A percentile compares a stretch with the other conserved stretches of the same genome.
phyloP scores from a whole-genome alignment of 306 rosid genomes.

The Malus sieversii region DNA sequence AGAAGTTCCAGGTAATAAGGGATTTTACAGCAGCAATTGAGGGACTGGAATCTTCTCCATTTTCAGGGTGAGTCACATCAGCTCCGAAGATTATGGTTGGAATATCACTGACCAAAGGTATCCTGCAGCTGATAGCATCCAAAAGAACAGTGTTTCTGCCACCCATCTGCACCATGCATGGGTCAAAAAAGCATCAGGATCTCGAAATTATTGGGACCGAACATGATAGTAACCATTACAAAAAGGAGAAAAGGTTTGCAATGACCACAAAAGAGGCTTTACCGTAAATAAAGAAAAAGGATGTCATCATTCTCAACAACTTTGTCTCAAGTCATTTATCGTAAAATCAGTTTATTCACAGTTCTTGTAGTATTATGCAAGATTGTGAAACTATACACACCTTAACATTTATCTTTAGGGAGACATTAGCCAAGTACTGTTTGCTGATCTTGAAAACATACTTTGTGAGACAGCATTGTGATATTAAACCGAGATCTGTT shows the following conservation, averaged over 20 bases:
- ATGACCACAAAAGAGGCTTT: not conserved
- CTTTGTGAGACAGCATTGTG: conserved; percentile 92
- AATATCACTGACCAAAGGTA: conserved; percentile 85
- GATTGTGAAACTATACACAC: conserved; percentile 26
- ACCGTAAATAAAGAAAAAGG: not conserved
- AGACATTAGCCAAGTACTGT: conserved; percentile 87
- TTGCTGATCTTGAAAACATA: conserved; percentile 82
- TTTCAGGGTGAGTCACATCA: conserved; percentile 92
- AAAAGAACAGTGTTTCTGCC: conserved; percentile 93
- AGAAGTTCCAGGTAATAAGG: not conserved
- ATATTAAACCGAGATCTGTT: conserved; percentile 81
- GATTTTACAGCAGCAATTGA: conserved; percentile 79
- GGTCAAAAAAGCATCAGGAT: not conserved
- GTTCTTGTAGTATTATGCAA: not conserved
- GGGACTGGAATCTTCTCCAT: conserved; percentile 91
- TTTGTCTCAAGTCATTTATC: not conserved
- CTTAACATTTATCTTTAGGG: conserved; percentile 93
- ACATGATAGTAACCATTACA: not conserved
- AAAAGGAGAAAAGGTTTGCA: not conserved
- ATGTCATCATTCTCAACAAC: not conserved
- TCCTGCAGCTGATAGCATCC: conserved; percentile 90
- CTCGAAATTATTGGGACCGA: not conserved
- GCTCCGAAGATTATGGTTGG: conserved; percentile 95
- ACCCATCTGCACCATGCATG: conserved; percentile 66
- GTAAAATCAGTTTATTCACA: not conserved